Evolutionary conservation across 2,329 filamentous ascomycete species (phyloP).

Genomic region (Claviceps purpurea): DNA sequence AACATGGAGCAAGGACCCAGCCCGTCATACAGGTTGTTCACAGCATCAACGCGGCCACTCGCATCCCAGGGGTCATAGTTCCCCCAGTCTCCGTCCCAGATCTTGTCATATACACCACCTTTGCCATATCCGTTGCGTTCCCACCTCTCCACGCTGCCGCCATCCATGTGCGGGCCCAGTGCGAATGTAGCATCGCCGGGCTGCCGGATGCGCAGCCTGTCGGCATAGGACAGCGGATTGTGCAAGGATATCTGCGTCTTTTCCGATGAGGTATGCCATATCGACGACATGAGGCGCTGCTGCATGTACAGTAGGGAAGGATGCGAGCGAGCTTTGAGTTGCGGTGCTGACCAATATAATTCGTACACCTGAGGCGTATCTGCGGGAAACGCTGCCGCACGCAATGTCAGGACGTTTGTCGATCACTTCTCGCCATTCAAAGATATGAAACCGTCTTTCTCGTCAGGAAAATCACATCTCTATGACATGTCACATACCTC

Average conservation of each 20-base stretch:
- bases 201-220: constrained; percentile 56
- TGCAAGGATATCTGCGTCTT: constrained; percentile 32
- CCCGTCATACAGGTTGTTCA: constrained; percentile 66
- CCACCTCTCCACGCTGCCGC: constrained; percentile 64
- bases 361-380: constrained; percentile 60
- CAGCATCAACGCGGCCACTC: constrained; percentile 50
- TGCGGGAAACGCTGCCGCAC: constrained; percentile 44
- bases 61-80: constrained; percentile 73
- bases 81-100: constrained; percentile 69
- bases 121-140: constrained; percentile 53
- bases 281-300: constrained; percentile 41
- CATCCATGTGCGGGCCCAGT: constrained; percentile 60
- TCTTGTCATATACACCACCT: constrained; percentile 55
- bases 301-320: constrained; percentile 50
- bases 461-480: no score
- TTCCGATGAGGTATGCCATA: constrained; percentile 43
- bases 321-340: constrained; percentile 54
- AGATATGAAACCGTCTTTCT: no score
- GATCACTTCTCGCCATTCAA: no score
- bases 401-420: not conserved
- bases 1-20: constrained; percentile 75
- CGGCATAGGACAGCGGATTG: constrained; percentile 54
- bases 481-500: constrained; percentile 26
- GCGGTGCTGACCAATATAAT: constrained; percentile 60
- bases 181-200: constrained; percentile 60